Conservation (phyloP, 1,284 basidiomycete genomes). For the Fistulinella staudtii region DNA sequence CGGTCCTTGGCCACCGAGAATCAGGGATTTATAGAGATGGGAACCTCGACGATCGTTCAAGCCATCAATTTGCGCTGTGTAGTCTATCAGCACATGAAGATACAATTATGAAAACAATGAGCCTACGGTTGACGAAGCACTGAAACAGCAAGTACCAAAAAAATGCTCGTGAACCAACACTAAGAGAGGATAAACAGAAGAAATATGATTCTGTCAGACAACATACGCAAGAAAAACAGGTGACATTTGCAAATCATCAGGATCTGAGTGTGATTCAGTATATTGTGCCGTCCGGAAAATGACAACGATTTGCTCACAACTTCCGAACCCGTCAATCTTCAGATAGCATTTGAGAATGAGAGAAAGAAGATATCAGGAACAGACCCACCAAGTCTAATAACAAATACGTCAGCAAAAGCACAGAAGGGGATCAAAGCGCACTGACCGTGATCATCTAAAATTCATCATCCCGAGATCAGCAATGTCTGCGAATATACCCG, state of each 20-base stretch:
- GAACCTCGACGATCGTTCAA: constrained; percentile 49
- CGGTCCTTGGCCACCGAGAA: constrained; percentile 74
- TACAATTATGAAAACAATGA: background rate
- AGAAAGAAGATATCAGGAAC: background rate
- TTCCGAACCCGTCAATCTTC: constrained; percentile 91
- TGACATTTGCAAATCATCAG: constrained; percentile 73
- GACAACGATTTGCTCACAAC: constrained; percentile 50
- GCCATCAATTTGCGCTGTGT: constrained; percentile 70
- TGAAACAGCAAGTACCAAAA: constrained; percentile 94
- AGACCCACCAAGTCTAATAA: constrained; percentile 43
- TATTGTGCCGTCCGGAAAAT: background rate
- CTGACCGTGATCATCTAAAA: constrained; percentile 71
- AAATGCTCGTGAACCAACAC: constrained; percentile 79
- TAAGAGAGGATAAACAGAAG: constrained; percentile 27
- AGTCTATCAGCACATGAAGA: constrained; percentile 12
- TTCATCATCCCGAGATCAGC: background rate
- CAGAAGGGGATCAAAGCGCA: background rate
- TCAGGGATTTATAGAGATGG: constrained; percentile 68
- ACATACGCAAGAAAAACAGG: constrained; percentile 73
- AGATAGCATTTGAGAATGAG: background rate
- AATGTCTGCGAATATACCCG: background rate
- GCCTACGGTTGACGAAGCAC: constrained; percentile 77
- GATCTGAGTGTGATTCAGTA: constrained; percentile 48
- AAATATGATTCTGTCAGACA: background rate
- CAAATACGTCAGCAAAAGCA: constrained; percentile 21